Evolutionary conservation across 2,329 filamentous ascomycete species (phyloP), one percentile per base, ranked within the genome.

Genomic region (Pyricularia grisea): DNA sequence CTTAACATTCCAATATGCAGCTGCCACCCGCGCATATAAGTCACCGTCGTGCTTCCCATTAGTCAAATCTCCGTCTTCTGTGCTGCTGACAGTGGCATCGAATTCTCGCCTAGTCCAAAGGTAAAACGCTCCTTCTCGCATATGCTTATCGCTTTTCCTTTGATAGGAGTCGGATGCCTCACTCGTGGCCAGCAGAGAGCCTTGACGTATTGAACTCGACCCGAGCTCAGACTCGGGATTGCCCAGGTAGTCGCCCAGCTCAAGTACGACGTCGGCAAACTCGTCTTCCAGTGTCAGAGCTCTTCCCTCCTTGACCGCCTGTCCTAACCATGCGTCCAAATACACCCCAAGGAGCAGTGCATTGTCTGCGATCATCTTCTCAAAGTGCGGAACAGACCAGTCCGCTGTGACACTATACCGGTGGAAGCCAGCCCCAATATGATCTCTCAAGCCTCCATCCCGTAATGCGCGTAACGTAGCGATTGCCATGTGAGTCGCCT

Each of bases 361-460:
- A 75, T 99, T 97, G 76, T 98, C 95, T 68, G 93, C 93, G 11
- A 97, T 86, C 86, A 98, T 93, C 82, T 98, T 98, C 81, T 99
- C 95, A 74, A 98, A 99, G 77, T 97, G 94, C 12, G 95, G 95
- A 65, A 98, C 82, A 71, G 91, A 92, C 95, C 95, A 99, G 79
- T 98, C 92, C 17, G 88, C 83, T 0, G 94, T 98, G 9, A 97
- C 91, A 17, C 93, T 97, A 77, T 97, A 97, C 67, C 94, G 87
- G 50, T 84, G 80, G 73, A 88, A 88, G 3, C 86, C 86, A 7
- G 81, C 81, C 1, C 84, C 84, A 10, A 88, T 76, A 69, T 88
- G 86, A 70, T 88, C 86, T 68, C 83, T 79, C 71, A 88, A 74
- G 4, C 83, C 84, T 67, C 86, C 82, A 67, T 85, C 81, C 1